Conservation (phyloP, 2,329 filamentous ascomycete species). For the Trichophaea hybrida region DNA sequence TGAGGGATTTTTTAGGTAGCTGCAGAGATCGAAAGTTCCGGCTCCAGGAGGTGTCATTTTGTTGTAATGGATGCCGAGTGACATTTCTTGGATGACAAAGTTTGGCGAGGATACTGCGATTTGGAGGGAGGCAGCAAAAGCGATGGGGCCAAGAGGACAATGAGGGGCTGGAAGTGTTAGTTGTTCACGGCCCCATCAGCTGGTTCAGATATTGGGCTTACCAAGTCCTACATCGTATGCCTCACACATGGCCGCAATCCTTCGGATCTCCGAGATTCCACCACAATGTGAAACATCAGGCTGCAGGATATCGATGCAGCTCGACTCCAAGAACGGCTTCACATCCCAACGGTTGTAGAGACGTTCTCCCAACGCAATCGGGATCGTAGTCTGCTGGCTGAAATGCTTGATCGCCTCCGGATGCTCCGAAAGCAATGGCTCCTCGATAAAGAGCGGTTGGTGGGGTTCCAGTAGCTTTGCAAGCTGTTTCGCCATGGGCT, state of each 20-base stretch:
- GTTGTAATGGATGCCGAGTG: constrained; percentile 67
- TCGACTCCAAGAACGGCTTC: constrained; percentile 54
- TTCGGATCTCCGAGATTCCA: constrained; percentile 55
- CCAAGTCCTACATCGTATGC: constrained; percentile 43
- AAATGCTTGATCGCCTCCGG: constrained; percentile 49
- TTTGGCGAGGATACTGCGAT: constrained; percentile 47
- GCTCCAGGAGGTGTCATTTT: constrained; percentile 32
- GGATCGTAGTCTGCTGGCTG: constrained; percentile 42
- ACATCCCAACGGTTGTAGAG: constrained; percentile 61
- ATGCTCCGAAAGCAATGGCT: constrained; percentile 57
- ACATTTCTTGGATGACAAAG: constrained; percentile 66
- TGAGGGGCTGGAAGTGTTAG: constrained; percentile 47
- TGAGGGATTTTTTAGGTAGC: constrained; percentile 49
- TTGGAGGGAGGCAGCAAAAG: constrained; percentile 56
- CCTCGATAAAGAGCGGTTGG: constrained; percentile 60
- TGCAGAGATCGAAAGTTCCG: constrained; percentile 49
- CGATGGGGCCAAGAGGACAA: constrained; percentile 58
- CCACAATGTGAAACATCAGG: constrained; percentile 59
- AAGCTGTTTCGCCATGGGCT: constrained; percentile 68
- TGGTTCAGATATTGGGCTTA: background rate
- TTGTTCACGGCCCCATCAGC: background rate
- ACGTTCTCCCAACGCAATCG: constrained; percentile 59
- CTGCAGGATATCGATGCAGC: constrained; percentile 56
- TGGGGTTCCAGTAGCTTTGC: constrained; percentile 52
- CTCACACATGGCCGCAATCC: constrained; percentile 57